These are phyloP conservation scores for Salix caprea DNA, from an alignment of 345 rosid genomes.

Conservation along the genomic window DNA sequence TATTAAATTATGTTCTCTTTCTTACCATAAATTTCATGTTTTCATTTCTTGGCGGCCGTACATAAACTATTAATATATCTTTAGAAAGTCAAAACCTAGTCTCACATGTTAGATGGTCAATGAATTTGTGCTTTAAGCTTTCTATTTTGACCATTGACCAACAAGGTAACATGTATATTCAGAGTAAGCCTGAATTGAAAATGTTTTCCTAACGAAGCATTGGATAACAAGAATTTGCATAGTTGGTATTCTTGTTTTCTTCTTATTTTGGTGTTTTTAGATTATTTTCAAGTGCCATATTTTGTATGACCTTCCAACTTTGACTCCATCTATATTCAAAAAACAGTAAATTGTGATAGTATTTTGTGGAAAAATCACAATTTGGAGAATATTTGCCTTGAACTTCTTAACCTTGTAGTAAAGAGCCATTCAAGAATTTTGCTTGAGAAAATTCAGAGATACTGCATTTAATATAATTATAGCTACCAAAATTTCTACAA, in stretches of 20 bases:
- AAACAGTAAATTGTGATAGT: too few relatives aligned
- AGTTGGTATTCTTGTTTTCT: not conserved
- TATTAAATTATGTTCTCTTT: not conserved
- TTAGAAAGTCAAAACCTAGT: not conserved
- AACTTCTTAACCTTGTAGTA: too few relatives aligned
- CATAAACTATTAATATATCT: not conserved
- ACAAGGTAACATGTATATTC: not conserved
- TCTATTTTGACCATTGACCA: not conserved
- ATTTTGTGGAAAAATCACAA: too few relatives aligned
- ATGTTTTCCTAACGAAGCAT: not conserved
- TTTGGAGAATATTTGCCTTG: not conserved
- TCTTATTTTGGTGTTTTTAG: too few relatives aligned
- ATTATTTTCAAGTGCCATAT: not conserved
- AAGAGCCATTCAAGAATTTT: not conserved
- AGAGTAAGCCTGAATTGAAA: not conserved
- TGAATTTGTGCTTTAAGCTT: not conserved
- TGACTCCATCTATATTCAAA: not conserved
- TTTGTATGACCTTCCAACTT: not conserved
- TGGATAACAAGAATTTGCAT: not conserved
- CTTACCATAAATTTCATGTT: conserved; percentile 1
- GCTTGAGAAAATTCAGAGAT: not conserved
- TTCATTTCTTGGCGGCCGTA: conserved; percentile 10
- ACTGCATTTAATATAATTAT: not conserved
- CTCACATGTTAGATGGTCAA: not conserved
- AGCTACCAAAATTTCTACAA: too few relatives aligned